These are phyloP conservation scores for Acorus calamus DNA, from an alignment of 106 monocot species.

Conservation along the genomic window DNA sequence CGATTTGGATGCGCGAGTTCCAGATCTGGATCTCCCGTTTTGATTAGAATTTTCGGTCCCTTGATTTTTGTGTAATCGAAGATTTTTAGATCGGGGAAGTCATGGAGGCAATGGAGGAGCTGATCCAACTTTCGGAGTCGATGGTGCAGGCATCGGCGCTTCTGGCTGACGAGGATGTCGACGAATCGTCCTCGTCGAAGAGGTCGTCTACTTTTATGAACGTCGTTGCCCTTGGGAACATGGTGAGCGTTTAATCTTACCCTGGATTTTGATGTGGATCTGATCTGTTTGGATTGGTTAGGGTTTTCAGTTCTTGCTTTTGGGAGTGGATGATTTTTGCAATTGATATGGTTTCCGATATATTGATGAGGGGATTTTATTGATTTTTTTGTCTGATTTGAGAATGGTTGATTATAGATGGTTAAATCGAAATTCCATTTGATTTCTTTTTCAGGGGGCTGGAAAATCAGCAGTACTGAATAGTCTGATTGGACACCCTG, in stretches of 20 bases:
- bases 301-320: background rate
- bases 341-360: background rate
- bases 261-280: too few relatives aligned
- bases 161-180: constrained; percentile 57
- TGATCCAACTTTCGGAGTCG: constrained; percentile 54
- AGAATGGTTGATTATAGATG: too few relatives aligned
- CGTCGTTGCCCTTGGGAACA: constrained; percentile 60
- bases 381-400: too few relatives aligned
- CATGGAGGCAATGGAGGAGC: constrained; percentile 79
- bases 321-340: background rate
- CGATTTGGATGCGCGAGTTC: too few relatives aligned
- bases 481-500: constrained; percentile 92
- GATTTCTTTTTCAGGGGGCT: constrained; percentile 42
- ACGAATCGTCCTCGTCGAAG: constrained; percentile 23
- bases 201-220: constrained; percentile 57
- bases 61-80: too few relatives aligned
- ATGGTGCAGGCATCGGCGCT: constrained; percentile 60
- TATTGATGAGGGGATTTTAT: too few relatives aligned
- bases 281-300: too few relatives aligned
- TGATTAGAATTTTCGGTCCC: too few relatives aligned
- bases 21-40: too few relatives aligned
- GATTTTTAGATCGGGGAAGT: background rate
- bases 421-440: too few relatives aligned
- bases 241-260: constrained; percentile 21
- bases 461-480: constrained; percentile 94